Evolutionary conservation across 352 stramenopile species (phyloP).

Genomic region (Phytophthora brassicae): DNA sequence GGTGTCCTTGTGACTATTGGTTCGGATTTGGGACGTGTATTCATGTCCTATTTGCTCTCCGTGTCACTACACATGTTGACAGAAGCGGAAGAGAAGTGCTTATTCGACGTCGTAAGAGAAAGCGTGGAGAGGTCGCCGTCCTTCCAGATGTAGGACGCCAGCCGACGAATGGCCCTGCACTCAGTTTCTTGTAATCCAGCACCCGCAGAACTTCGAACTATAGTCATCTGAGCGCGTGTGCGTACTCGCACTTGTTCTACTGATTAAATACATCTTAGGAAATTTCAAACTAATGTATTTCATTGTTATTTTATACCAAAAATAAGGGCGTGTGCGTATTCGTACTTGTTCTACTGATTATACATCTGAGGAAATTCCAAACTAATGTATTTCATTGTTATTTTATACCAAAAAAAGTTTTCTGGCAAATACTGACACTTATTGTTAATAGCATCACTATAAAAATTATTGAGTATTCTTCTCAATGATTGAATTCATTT

Average conservation of each 20-base stretch:
- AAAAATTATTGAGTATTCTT: no score
- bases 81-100: constrained; percentile 5
- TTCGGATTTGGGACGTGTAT: constrained; percentile 1
- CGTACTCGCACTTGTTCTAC: not conserved
- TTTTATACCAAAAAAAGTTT: no score
- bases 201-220: not conserved
- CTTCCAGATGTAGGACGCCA: not conserved
- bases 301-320: no score
- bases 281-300: no score
- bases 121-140: not conserved
- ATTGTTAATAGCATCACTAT: no score
- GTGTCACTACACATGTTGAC: no score
- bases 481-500: no score
- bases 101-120: not conserved
- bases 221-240: not conserved
- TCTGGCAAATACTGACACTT: no score
- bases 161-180: not conserved
- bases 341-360: not conserved
- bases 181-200: not conserved
- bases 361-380: not conserved
- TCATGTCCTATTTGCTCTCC: no score
- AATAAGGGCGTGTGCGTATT: not conserved
- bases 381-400: no score
- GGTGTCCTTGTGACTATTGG: constrained; percentile 1
- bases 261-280: not conserved